Percentiles rank a stretch among this genome's conserved stretches.
phyloP scores from a whole-genome alignment of 2,329 filamentous ascomycete genomes.

The Aureobasidium pullulans region DNA sequence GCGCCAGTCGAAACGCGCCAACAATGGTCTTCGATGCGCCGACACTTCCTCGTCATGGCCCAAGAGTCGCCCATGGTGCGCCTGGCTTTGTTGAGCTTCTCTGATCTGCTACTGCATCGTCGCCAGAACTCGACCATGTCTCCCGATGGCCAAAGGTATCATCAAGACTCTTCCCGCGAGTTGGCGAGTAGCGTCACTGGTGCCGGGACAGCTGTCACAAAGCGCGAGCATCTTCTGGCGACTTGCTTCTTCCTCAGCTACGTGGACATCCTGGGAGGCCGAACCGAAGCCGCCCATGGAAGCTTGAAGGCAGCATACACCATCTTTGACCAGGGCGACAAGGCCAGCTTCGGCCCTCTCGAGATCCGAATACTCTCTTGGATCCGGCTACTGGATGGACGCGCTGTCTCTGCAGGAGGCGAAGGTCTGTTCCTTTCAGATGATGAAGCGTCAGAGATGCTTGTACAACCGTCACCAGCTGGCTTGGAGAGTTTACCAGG shows the following conservation, averaged over 20 bases:
- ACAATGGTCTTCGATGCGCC: background rate
- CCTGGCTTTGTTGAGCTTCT: constrained; percentile 3
- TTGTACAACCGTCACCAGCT: constrained; percentile 40
- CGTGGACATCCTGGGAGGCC: constrained; percentile 35
- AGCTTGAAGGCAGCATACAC: constrained; percentile 45
- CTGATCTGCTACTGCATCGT: constrained; percentile 20
- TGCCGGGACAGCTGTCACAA: background rate
- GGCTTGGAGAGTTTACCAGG: constrained; percentile 20
- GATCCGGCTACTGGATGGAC: constrained; percentile 49
- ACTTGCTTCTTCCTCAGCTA: constrained; percentile 50
- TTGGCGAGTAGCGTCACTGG: background rate
- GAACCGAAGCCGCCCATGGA: constrained; percentile 40
- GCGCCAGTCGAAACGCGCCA: background rate
- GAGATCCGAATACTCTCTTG: constrained; percentile 47
- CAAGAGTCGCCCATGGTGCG: background rate
- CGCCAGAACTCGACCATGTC: background rate
- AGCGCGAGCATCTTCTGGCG: constrained; percentile 37
- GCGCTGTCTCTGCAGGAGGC: constrained; percentile 50
- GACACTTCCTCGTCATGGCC: constrained; percentile 2
- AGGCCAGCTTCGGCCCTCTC: constrained; percentile 15
- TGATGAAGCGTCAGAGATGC: constrained; percentile 40
- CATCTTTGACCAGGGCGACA: constrained; percentile 31
- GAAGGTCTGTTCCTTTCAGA: constrained; percentile 44
- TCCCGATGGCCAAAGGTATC: constrained; percentile 16
- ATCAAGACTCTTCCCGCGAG: constrained; percentile 17